A percentile compares a stretch with the other conserved stretches of the same genome.
phyloP scores from a whole-genome alignment of 1,284 basidiomycete species.

The Peniophora sp. region DNA sequence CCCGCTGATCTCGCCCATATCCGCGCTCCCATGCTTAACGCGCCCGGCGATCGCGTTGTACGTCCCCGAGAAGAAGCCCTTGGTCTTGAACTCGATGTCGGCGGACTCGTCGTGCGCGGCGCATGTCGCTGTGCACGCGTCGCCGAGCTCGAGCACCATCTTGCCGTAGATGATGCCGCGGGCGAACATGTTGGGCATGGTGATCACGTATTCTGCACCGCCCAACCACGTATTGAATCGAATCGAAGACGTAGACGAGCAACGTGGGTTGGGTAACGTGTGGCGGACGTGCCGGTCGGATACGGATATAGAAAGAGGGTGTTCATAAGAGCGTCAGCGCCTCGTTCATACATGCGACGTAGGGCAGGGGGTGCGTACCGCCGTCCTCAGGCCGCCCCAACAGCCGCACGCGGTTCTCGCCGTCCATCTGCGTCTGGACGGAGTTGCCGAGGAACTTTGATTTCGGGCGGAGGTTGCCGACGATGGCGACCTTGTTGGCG shows the following conservation, averaged over 20 bases:
- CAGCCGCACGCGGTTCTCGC: slow-evolving; percentile 83
- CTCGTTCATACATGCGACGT: too few relatives aligned
- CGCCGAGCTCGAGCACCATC: slow-evolving; percentile 96
- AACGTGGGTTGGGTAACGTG: too few relatives aligned
- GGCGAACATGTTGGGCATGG: slow-evolving; percentile 98
- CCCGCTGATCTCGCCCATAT: slow-evolving; percentile 83
- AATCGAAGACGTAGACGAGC: too few relatives aligned
- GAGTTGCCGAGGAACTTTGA: slow-evolving; percentile 96
- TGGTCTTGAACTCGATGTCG: slow-evolving; percentile 97
- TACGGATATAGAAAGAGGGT: too few relatives aligned
- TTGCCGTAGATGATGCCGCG: slow-evolving; percentile 96
- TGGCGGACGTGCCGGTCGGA: not conserved
- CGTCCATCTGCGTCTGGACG: slow-evolving; percentile 93
- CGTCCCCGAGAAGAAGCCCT: slow-evolving; percentile 96
- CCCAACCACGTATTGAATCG: too few relatives aligned
- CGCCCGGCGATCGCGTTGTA: slow-evolving; percentile 90
- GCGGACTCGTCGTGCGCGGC: slow-evolving; percentile 68
- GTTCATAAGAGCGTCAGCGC: too few relatives aligned
- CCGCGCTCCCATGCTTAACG: slow-evolving; percentile 58
- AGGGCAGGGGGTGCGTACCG: slow-evolving; percentile 39
- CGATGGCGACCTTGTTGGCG: slow-evolving; percentile 75
- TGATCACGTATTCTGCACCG: slow-evolving; percentile 68
- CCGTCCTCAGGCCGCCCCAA: slow-evolving; percentile 81
- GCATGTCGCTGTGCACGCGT: slow-evolving; percentile 83
- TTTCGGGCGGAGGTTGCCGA: slow-evolving; percentile 94